phyloP scores from a whole-genome alignment of 805 yeast genomes.

The Wickerhamiella siamensis region DNA sequence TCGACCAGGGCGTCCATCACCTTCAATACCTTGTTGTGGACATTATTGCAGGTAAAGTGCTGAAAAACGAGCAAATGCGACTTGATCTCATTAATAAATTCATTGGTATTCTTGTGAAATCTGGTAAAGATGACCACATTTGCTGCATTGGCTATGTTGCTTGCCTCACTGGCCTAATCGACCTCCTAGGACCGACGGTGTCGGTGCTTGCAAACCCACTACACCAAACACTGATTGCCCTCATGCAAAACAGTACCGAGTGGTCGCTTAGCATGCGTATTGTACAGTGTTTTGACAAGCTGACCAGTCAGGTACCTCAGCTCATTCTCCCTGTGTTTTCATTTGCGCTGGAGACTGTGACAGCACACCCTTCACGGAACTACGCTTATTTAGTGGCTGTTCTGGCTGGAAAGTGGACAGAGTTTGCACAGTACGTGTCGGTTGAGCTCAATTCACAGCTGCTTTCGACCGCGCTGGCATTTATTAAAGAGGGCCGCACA shows the following conservation, averaged over 20 bases:
- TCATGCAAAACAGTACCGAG: conserved; percentile 10
- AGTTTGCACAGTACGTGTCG: conserved; percentile 12
- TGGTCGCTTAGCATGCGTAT: conserved; percentile 4
- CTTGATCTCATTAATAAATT: conserved; percentile 11
- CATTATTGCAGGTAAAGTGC: conserved; percentile 5
- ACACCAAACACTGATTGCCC: conserved; percentile 14
- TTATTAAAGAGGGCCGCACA: conserved; percentile 6
- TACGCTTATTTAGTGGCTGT: conserved; percentile 12
- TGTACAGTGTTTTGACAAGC: conserved; percentile 5
- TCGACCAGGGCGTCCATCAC: conserved; percentile 7
- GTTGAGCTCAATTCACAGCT: conserved; percentile 10
- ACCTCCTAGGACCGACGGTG: conserved; percentile 11
- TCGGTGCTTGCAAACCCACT: conserved; percentile 13
- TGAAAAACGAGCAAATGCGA: conserved; percentile 10
- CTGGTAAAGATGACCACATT: conserved; percentile 7
- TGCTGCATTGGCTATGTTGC: conserved; percentile 5
- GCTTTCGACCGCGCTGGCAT: conserved; percentile 5
- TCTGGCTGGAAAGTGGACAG: conserved; percentile 8
- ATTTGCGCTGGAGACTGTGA: not conserved
- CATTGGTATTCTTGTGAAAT: conserved; percentile 11
- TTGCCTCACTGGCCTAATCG: conserved; percentile 8
- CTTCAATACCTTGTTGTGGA: conserved; percentile 10
- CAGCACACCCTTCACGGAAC: not conserved
- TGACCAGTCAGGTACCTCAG: conserved; percentile 11
- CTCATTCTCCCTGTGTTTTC: conserved; percentile 7